These are phyloP conservation scores for Aureobasidium sp. DNA, from an alignment of 2,329 filamentous ascomycete genomes.

Conservation along the genomic window DNA sequence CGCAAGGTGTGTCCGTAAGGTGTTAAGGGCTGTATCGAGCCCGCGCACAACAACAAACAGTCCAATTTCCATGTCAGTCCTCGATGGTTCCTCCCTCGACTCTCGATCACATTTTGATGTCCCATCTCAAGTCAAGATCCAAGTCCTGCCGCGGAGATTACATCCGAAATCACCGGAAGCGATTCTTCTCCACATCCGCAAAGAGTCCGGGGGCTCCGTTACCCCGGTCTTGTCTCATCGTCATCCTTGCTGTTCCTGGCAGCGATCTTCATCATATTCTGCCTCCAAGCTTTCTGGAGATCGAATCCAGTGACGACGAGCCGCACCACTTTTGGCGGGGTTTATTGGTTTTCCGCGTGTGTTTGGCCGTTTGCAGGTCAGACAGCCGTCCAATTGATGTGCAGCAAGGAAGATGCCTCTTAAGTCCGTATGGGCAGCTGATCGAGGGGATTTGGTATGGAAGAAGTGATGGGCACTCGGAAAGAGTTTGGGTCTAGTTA, in stretches of 20 bases:
- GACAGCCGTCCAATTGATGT: neutral
- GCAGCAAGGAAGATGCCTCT: neutral
- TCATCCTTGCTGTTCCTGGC: neutral
- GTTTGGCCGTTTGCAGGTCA: neutral
- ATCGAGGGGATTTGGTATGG: neutral
- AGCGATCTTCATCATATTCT: neutral
- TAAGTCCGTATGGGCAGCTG: neutral
- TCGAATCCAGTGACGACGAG: neutral
- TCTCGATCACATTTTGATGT: too few species aligned
- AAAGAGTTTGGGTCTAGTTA: neutral
- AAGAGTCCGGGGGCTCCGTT: neutral
- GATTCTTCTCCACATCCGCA: neutral
- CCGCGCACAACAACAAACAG: neutral
- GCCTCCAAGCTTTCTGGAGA: neutral
- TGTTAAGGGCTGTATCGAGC: neutral
- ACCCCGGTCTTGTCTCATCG: neutral
- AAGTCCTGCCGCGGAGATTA: too few species aligned
- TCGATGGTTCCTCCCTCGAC: too few species aligned
- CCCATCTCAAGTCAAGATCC: too few species aligned
- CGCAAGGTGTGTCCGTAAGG: too few species aligned
- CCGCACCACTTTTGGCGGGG: neutral
- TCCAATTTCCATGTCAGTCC: too few species aligned
- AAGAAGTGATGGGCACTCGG: neutral
- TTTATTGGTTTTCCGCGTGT: neutral
- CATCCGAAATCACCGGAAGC: too few species aligned